phyloP scores from a whole-genome alignment of 2,329 filamentous ascomycete species.

The Zarea fungicola region DNA sequence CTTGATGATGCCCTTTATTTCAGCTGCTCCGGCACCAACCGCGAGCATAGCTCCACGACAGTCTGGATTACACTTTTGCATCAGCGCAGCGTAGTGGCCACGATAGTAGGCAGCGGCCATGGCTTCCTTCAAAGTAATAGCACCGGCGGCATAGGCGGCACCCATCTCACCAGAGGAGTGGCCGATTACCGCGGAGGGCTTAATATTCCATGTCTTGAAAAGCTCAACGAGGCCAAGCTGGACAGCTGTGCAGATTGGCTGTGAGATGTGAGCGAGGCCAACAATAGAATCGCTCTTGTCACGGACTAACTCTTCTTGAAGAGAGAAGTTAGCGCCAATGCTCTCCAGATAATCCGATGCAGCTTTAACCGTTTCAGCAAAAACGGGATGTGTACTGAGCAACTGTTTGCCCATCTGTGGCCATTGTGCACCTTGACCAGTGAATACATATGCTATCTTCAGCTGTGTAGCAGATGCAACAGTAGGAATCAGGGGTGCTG shows the following conservation, averaged over 20 bases:
- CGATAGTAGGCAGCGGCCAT: constrained; percentile 47
- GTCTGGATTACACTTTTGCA: constrained; percentile 35
- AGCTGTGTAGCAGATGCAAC: too few relatives aligned
- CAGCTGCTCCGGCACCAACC: constrained; percentile 41
- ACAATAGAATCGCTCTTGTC: constrained; percentile 30
- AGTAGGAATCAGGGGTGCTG: constrained; percentile 13
- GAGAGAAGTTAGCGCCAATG: constrained; percentile 32
- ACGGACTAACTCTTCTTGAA: constrained; percentile 32
- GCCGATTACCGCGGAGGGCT: constrained; percentile 34
- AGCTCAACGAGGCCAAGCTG: constrained; percentile 43
- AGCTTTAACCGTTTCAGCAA: constrained; percentile 26
- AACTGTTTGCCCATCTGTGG: constrained; percentile 34
- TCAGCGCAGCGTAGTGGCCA: constrained; percentile 37
- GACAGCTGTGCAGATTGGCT: constrained; percentile 40
- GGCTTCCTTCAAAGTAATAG: constrained; percentile 38
- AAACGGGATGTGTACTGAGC: constrained; percentile 29
- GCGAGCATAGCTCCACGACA: constrained; percentile 51
- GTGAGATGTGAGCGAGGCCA: constrained; percentile 36
- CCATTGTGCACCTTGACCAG: constrained; percentile 37
- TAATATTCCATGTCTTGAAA: constrained; percentile 38
- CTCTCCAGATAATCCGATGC: constrained; percentile 28
- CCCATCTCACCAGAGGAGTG: constrained; percentile 46
- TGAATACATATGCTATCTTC: constrained; percentile 31
- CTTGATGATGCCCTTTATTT: constrained; percentile 34
- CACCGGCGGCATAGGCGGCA: constrained; percentile 40